phyloP scores from a whole-genome alignment of 2,329 filamentous ascomycete species.

The Verticillium longisporum region DNA sequence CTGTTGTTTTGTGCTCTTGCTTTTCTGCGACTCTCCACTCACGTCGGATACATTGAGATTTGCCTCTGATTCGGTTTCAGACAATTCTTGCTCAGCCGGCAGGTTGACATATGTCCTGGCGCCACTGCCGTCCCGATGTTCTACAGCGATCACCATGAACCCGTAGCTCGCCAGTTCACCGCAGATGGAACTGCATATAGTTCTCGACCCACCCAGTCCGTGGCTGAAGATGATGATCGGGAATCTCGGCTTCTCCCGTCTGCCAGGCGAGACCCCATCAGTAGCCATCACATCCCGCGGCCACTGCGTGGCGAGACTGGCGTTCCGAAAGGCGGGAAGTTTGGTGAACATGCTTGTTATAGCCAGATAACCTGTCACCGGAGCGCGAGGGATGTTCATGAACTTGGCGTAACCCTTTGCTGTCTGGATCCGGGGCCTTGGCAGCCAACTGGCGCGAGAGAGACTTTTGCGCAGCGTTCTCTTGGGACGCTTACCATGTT shows the following conservation, averaged over 20 bases:
- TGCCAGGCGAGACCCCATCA: slow-evolving; percentile 2
- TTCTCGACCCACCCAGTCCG: slow-evolving; percentile 56
- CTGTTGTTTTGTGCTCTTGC: slow-evolving; percentile 13
- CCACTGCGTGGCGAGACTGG: slow-evolving; percentile 48
- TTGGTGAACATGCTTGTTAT: slow-evolving; percentile 58
- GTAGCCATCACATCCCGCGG: slow-evolving; percentile 30
- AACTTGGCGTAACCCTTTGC: slow-evolving; percentile 59
- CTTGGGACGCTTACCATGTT: background rate
- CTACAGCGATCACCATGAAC: slow-evolving; percentile 57
- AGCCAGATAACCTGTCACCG: slow-evolving; percentile 46
- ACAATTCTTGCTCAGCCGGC: slow-evolving; percentile 28
- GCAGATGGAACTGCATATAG: slow-evolving; percentile 55
- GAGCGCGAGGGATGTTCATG: slow-evolving; percentile 40
- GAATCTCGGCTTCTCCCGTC: slow-evolving; percentile 38
- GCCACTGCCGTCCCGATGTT: slow-evolving; percentile 59
- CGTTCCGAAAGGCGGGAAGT: slow-evolving; percentile 56
- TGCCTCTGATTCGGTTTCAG: slow-evolving; percentile 20
- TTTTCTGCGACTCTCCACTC: slow-evolving; percentile 26
- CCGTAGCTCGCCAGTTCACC: slow-evolving; percentile 61
- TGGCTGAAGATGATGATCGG: slow-evolving; percentile 62
- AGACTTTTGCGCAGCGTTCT: slow-evolving; percentile 24
- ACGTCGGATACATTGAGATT: slow-evolving; percentile 15
- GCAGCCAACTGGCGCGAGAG: slow-evolving; percentile 55
- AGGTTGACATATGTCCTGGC: slow-evolving; percentile 56
- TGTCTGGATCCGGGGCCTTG: slow-evolving; percentile 46